Base-by-base conservation (phyloP, 495 filamentous ascomycete genomes). In the Delitschia confertaspora region DNA sequence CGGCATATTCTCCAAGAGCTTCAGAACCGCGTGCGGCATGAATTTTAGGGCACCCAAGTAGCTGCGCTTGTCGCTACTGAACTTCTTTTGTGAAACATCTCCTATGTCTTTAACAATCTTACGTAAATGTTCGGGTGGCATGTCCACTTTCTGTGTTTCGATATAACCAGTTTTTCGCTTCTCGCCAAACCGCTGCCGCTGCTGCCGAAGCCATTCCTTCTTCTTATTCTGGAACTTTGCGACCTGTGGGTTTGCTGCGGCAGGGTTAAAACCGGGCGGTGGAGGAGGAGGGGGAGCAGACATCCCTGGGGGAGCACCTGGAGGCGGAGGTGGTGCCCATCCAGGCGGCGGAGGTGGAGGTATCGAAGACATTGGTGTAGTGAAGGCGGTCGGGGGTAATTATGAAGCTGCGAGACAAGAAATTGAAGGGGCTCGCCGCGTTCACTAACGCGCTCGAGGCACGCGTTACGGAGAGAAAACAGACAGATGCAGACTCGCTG, bases 1-100 rank as follows among this genome's bases (percentile, higher is more conserved):
- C 6, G 93, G 93, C 93, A 99, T 99, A 60, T 99, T 99, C 72
- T 99, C 93, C 43, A 99, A 58, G 14, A 99, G 76, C 71, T 99
- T 99, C 68, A 99, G 64, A 7, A 99, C 93, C n/a, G 93, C 93
- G 61, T 99, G 93, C 1, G 93, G 93, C 93, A 99, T 99, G 65
- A 94, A 99, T 67, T 99, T 99, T 49, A 99, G 65, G 31, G 93
- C 89, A 38, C 93, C 93, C 19, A 99, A 75, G 67, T 99, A 99
- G 62, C 85, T 93, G 44, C 93, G 80, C 72, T 99, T 99, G 70
- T 99, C 93, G 59, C 82, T 95, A 58, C 84, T 94, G 70, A 94
- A 96, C 64, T 96, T 99, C 69, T 95, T 95, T 66, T 99, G 93
- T 33, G 88, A 95, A 31, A 99, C 91, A 71, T 99, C 93, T 49